phyloP scores from a whole-genome alignment of 192 early-diverging fungal species.

The Neocallimastix lanati region DNA sequence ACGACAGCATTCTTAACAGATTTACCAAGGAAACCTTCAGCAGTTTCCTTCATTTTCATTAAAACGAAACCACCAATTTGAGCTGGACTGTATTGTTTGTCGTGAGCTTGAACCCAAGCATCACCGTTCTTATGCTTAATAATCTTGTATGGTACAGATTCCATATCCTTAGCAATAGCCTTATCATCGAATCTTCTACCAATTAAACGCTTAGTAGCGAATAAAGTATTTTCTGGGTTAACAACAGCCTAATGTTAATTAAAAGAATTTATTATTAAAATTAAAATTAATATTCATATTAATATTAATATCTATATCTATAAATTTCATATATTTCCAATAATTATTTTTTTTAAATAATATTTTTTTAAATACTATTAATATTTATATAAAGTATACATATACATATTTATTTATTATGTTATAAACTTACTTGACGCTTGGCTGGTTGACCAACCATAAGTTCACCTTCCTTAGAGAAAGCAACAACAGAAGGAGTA shows the following conservation, averaged over 20 bases:
- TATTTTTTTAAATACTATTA: no score
- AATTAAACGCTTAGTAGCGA: no score
- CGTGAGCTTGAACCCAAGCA: conserved; percentile 91
- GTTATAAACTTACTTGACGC: conserved; percentile 44
- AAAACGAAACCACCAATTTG: conserved; percentile 95
- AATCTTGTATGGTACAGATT: conserved; percentile 86
- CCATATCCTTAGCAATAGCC: conserved; percentile 77
- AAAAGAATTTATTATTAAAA: no score
- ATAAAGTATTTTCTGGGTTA: conserved; percentile 96
- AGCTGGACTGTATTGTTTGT: conserved; percentile 85
- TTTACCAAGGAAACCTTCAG: conserved; percentile 57
- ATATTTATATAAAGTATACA: no score
- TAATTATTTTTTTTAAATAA: no score
- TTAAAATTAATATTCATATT: no score
- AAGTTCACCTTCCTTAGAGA: conserved; percentile 86
- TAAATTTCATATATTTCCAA: no score
- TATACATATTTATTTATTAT: no score
- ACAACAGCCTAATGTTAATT: conserved; percentile 64
- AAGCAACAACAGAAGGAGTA: conserved; percentile 92
- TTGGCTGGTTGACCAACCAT: conserved; percentile 93
- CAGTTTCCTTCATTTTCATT: conserved; percentile 99
- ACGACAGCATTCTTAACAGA: conserved; percentile 67
- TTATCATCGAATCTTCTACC: conserved; percentile 75
- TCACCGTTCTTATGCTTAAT: conserved; percentile 87
- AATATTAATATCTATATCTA: no score